Percentiles rank a stretch among this genome's conserved stretches.
These are phyloP conservation scores for Aspergillus avenaceus DNA, from an alignment of 495 filamentous ascomycete genomes.

Conservation along the genomic window DNA sequence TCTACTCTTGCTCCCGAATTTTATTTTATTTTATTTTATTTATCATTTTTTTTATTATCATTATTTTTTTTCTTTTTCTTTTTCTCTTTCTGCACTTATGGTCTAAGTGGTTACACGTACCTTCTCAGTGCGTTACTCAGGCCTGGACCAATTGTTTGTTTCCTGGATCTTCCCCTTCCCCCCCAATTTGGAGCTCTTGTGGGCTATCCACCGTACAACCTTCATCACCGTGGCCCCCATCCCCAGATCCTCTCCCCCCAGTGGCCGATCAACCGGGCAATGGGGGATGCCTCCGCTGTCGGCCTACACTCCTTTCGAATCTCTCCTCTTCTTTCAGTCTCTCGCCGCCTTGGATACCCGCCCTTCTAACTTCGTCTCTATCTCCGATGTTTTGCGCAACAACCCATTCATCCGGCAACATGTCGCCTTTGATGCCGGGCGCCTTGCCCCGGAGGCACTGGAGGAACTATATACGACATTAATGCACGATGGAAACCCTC, in stretches of 20 bases:
- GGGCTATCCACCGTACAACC: constrained; percentile 11
- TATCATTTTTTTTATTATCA: constrained; percentile 8
- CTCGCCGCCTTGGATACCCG: constrained; percentile 64
- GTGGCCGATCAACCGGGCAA: constrained; percentile 43
- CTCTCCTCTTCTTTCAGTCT: constrained; percentile 82
- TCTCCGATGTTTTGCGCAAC: constrained; percentile 69
- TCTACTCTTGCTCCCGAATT: background rate
- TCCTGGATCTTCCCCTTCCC: background rate
- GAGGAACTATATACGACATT: constrained; percentile 71
- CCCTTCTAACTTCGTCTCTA: constrained; percentile 60
- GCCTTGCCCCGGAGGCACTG: constrained; percentile 74
- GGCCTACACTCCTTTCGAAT: constrained; percentile 82
- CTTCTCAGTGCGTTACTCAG: constrained; percentile 1
- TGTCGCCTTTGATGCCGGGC: constrained; percentile 63
- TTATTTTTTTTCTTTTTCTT: constrained; percentile 6
- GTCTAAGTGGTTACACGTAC: constrained; percentile 13
- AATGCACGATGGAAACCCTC: constrained; percentile 58
- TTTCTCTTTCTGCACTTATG: constrained; percentile 15
- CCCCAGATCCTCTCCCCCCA: constrained; percentile 29
- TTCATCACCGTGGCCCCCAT: constrained; percentile 43
- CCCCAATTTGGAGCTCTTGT: constrained; percentile 6
- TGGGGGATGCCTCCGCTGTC: constrained; percentile 54
- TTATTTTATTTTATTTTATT: background rate
- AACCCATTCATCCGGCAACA: constrained; percentile 65
- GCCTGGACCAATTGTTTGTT: constrained; percentile 1